Evolutionary conservation across 805 yeast species (phyloP).

Genomic region (Ogataea methylovora): DNA sequence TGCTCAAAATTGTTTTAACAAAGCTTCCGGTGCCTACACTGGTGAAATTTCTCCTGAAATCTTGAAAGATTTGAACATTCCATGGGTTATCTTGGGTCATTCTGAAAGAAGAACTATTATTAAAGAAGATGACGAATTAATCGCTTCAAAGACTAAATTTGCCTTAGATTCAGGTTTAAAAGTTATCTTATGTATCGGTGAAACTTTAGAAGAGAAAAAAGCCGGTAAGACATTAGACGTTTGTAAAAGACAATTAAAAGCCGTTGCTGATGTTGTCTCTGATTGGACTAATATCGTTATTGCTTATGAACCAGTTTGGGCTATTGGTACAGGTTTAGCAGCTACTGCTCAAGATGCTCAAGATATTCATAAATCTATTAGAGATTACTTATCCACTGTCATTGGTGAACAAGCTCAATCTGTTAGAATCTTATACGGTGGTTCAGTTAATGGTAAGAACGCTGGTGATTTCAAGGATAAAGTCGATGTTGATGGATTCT

Average conservation of each 20-base stretch:
- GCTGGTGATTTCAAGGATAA: slow-evolving; percentile 86
- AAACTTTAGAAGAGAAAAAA: slow-evolving; percentile 92
- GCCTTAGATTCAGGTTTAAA: slow-evolving; percentile 85
- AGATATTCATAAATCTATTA: slow-evolving; percentile 83
- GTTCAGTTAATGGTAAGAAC: slow-evolving; percentile 94
- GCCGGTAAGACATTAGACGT: slow-evolving; percentile 80
- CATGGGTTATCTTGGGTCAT: slow-evolving; percentile 96
- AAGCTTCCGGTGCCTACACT: slow-evolving; percentile 94
- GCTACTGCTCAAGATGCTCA: slow-evolving; percentile 99
- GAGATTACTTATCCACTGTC: slow-evolving; percentile 71
- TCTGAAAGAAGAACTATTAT: slow-evolving; percentile 96
- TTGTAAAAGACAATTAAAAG: slow-evolving; percentile 81
- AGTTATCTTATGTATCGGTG: slow-evolving; percentile 97
- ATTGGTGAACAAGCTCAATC: slow-evolving; percentile 76
- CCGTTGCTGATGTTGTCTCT: slow-evolving; percentile 67
- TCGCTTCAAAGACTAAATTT: slow-evolving; percentile 91
- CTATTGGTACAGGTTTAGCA: slow-evolving; percentile 98
- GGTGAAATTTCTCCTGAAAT: slow-evolving; percentile 92
- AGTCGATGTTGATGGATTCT: slow-evolving; percentile 94
- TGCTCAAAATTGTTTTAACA: slow-evolving; percentile 86
- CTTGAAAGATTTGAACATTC: slow-evolving; percentile 85
- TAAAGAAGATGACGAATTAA: slow-evolving; percentile 82
- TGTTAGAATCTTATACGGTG: slow-evolving; percentile 94
- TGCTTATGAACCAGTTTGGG: slow-evolving; percentile 99
- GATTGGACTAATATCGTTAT: slow-evolving; percentile 92